Percentiles rank a stretch among this genome's conserved stretches.
Evolutionary conservation across 129 eudicot genomes (phyloP).

Genomic region (Flaveria trinervia): DNA sequence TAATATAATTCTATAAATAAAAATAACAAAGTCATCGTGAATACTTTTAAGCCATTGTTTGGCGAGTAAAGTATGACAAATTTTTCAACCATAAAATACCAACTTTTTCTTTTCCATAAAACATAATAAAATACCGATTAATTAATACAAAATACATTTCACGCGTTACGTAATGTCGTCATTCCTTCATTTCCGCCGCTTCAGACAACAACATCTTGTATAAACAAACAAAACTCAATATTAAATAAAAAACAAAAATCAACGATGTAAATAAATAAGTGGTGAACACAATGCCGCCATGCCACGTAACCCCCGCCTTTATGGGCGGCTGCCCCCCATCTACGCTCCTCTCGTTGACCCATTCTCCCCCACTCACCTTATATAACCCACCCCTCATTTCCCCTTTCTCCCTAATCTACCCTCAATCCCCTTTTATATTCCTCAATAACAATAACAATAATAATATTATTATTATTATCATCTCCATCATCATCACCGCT

Average conservation of each 20-base stretch:
- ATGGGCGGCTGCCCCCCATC: slow-evolving; percentile 48
- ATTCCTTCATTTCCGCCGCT: slow-evolving; percentile 20
- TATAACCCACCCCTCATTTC: slow-evolving; percentile 24
- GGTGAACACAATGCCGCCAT: slow-evolving; percentile 39
- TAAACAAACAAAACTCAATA: neutral
- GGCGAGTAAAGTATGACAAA: too few relatives aligned
- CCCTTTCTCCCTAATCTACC: slow-evolving; percentile 31
- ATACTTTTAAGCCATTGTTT: too few relatives aligned
- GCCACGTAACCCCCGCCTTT: slow-evolving; percentile 47
- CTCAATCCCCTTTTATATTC: slow-evolving; percentile 20
- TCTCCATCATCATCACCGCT: neutral
- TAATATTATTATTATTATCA: too few relatives aligned
- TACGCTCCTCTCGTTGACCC: slow-evolving; percentile 42
- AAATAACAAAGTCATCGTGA: too few relatives aligned
- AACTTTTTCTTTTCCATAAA: too few relatives aligned
- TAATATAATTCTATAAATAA: too few relatives aligned
- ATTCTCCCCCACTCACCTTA: slow-evolving; percentile 20
- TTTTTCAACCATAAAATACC: too few relatives aligned
- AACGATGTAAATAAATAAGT: neutral
- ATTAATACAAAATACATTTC: neutral
- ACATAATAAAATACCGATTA: neutral
- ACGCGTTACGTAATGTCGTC: neutral
- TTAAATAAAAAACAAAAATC: neutral
- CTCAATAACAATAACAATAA: too few relatives aligned
- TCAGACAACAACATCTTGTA: slow-evolving; percentile 20